phyloP scores from a whole-genome alignment of 768 basidiomycete genomes.

The Mycena venus region DNA sequence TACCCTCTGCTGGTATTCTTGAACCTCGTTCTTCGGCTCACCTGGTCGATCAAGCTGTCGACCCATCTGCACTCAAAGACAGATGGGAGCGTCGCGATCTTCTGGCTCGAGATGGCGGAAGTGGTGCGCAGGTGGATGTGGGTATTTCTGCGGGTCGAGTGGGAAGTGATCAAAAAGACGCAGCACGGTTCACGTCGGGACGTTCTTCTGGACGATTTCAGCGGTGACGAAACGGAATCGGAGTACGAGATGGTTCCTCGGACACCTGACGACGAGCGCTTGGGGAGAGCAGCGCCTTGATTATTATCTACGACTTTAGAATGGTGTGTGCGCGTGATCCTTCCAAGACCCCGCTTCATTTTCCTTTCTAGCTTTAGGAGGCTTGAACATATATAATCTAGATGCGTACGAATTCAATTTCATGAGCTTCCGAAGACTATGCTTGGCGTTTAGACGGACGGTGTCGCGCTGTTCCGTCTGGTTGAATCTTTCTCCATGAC shows the following conservation, averaged over 20 bases:
- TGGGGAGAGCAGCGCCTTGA: conserved; percentile 27
- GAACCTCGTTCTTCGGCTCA: conserved; percentile 91
- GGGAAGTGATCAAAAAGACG: conserved; percentile 85
- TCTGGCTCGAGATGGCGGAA: conserved; percentile 93
- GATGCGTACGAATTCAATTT: conserved; percentile 1
- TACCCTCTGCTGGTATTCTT: conserved; percentile 88
- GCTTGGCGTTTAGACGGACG: neutral
- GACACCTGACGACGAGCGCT: conserved; percentile 36
- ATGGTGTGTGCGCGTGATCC: conserved; percentile 25
- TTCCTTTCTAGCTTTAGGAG: too few relatives aligned
- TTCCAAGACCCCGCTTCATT: too few relatives aligned
- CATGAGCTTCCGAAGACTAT: neutral
- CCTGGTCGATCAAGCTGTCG: conserved; percentile 93
- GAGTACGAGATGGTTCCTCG: conserved; percentile 59
- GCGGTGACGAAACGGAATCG: conserved; percentile 41
- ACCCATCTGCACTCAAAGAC: conserved; percentile 84
- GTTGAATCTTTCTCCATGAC: conserved; percentile 13
- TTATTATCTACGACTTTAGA: neutral
- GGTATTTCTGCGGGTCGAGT: conserved; percentile 97
- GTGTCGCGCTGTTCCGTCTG: conserved; percentile 24
- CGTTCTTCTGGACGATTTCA: conserved; percentile 43
- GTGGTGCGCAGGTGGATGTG: conserved; percentile 95
- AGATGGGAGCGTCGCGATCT: conserved; percentile 87
- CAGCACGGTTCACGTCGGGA: conserved; percentile 42
- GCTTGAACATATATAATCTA: conserved; percentile 18